Evolutionary conservation across 2,329 filamentous ascomycete genomes (phyloP).

Genomic region (Colletotrichum sp.): DNA sequence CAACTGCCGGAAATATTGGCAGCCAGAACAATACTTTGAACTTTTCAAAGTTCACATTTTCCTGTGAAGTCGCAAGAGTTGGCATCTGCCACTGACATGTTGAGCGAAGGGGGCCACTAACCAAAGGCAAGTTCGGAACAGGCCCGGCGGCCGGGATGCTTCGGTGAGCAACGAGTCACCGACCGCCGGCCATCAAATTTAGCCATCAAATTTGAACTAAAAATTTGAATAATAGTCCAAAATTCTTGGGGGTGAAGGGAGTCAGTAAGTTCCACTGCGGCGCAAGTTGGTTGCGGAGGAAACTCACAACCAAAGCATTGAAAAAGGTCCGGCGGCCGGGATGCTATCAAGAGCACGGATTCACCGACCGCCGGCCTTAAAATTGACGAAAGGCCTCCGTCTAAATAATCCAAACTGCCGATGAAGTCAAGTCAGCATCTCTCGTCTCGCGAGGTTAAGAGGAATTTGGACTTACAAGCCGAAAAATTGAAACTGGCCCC

Average conservation of each 20-base stretch:
- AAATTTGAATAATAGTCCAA: background rate
- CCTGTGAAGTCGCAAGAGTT: background rate
- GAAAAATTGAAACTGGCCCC: background rate
- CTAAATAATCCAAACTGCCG: accelerated
- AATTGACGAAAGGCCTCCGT: background rate
- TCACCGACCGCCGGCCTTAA: background rate
- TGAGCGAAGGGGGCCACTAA: background rate
- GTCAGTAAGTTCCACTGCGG: background rate
- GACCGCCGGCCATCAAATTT: background rate
- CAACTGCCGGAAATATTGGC: too few species aligned
- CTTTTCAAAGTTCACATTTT: background rate
- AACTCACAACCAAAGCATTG: background rate
- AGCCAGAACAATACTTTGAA: background rate
- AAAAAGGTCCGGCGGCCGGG: background rate
- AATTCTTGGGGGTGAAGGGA: background rate
- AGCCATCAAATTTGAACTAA: background rate
- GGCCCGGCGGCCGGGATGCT: background rate
- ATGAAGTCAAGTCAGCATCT: background rate
- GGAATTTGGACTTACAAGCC: background rate
- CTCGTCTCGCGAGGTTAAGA: background rate
- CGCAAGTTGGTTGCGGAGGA: background rate
- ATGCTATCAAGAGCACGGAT: background rate
- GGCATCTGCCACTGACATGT: background rate
- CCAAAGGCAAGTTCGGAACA: background rate
- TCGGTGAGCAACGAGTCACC: background rate